A percentile compares a stretch with the other conserved stretches of the same genome.
These are phyloP conservation scores for Pseudopithomyces maydicus DNA, from an alignment of 2,329 filamentous ascomycete genomes.

Conservation along the genomic window DNA sequence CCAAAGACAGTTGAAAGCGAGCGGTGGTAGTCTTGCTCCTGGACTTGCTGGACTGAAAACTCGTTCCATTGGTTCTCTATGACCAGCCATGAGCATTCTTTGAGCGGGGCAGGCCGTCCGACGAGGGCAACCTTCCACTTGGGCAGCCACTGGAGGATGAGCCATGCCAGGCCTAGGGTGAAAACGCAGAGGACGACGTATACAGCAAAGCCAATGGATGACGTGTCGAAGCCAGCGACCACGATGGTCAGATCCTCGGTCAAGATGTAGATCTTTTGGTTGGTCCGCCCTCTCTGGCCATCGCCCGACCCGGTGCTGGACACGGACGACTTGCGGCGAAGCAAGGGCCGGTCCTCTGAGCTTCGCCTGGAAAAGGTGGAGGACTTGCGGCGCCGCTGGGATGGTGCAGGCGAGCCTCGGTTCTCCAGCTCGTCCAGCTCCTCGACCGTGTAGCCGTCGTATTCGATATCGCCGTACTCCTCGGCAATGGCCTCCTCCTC, in stretches of 20 bases:
- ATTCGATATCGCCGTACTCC: constrained; percentile 39
- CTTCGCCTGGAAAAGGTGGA: constrained; percentile 66
- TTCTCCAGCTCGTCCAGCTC: constrained; percentile 57
- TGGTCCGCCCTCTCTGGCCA: constrained; percentile 65
- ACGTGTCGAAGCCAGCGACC: constrained; percentile 88
- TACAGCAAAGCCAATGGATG: constrained; percentile 66
- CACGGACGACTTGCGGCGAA: constrained; percentile 73
- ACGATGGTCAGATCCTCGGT: constrained; percentile 95
- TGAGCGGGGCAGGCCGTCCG: constrained; percentile 71
- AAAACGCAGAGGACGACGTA: constrained; percentile 74
- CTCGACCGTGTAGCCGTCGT: constrained; percentile 46
- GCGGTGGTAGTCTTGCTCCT: constrained; percentile 62
- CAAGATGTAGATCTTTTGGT: constrained; percentile 89
- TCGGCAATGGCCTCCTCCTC: constrained; percentile 41
- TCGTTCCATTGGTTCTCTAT: constrained; percentile 98
- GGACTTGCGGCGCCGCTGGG: constrained; percentile 60
- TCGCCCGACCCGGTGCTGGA: constrained; percentile 69
- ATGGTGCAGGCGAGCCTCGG: constrained; percentile 28
- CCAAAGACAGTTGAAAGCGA: constrained; percentile 74
- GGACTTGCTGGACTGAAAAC: constrained; percentile 76
- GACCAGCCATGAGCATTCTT: constrained; percentile 86
- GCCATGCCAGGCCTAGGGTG: constrained; percentile 78
- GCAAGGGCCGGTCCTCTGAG: constrained; percentile 64
- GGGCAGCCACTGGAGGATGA: constrained; percentile 88
- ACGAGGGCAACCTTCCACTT: constrained; percentile 80